Base-by-base conservation (phyloP, 176 grass and related monocot genomes). In the Neostapfia colusana region DNA sequence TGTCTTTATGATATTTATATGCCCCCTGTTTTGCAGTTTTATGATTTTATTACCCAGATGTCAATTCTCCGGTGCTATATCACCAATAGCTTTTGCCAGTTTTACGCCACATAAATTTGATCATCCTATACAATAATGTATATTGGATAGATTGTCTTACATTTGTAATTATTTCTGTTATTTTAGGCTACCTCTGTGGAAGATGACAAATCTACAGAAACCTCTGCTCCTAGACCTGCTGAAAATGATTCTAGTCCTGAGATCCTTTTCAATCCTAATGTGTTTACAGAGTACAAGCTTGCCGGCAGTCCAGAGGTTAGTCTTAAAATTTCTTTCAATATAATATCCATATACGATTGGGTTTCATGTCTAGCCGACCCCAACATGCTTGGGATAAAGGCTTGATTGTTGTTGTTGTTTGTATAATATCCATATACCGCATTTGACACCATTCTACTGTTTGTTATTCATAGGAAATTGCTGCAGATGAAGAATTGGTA, bases 241-340 rank as follows among this genome's bases (percentile, higher is more conserved):
- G 56, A 69, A 69, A 61, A 59, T 40, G 34, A 71, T 9, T 49
- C 82, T 62, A 28, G 14, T 79, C 41, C 83, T 18, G 92, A 95
- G 49, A 92, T 92, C 75, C 70, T 95, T 82, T 86, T 99, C 74
- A 99, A 99, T 56, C 91, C 92, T 20, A 99, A 99, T 75, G 92
- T 99, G 4, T 99, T 99, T 69, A 99, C 92, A 14, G 96, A 99
- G 65, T 99, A 92, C 81, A 99, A 93, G 83, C 85, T 95, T 70
- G 87, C 87, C 69, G 92, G 92, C 34, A 81, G 74, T 86, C 87
- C 85, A 69, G 92, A 99, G 89, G 96, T 97, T 73, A 70, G 70
- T 86, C 38, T 77, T 63, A n/a, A 17, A 73, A 61, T 49, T 83
- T 83, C 26, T 34, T 7, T 62, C 26, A 28, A 6, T 75, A 60